Evolutionary conservation across 1,139 yeast genomes (phyloP), one percentile per base, ranked within the genome.

Genomic region (Taphrina pruni): DNA sequence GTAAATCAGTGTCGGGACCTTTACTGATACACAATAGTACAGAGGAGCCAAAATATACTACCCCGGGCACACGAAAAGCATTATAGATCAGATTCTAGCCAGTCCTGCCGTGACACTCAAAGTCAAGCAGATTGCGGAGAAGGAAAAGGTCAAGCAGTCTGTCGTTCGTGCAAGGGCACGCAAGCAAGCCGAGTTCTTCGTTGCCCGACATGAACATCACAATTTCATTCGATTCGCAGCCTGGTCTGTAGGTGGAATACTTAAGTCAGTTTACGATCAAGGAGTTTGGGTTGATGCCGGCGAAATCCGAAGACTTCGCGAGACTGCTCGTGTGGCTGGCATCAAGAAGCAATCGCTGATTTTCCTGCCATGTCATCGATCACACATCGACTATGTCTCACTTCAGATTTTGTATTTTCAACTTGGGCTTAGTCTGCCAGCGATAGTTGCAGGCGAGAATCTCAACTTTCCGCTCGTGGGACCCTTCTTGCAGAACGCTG

Each of bases 381-480:
- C 88, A 21, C 90, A 87, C 75, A 80, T 87, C 58, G 90, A 87
- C 76, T 87, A 87, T 74, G 86, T 87, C 72, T 84, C 87, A 58
- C 75, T 87, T 67, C 90, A 87, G 74, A 80, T 86, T 70, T 79
- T 86, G 60, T 81, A 87, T 70, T 82, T 86, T 73, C 78, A 89
- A 54, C 81, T 87, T 73, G 87, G 86, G 54, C 78, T 87, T 71
- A 81, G 88, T 11, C 77, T 83, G 12, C 90, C 90, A 0, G 78
- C 84, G 2, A 89, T 87, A 3, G 85, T 87, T 66, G 90, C 90
- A 0, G 90, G 90, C 7, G 89, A 87, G 70, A 87, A 87, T 76
- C 82, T 87, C 75, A 87, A 87, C 74, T 87, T 87, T 67, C 86
- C 89, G 0, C 79, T 87, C 12, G 81, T 87, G 69, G 89, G 89